Percentiles rank a stretch among this genome's conserved stretches.
Evolutionary conservation across 345 rosid genomes (phyloP).

Genomic region (Conringia planisiliqua): DNA sequence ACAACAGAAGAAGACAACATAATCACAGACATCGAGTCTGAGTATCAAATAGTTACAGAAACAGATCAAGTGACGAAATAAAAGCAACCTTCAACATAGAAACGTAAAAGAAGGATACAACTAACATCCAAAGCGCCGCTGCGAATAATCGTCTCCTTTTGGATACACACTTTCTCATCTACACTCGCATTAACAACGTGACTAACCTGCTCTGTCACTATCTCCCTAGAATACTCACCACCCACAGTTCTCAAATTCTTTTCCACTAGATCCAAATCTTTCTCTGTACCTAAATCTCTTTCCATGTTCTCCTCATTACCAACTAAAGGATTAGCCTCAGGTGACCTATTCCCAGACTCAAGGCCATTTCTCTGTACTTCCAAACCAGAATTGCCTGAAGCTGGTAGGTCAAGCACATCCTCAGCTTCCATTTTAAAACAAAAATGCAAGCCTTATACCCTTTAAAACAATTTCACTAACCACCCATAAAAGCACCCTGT

Average conservation of each 20-base stretch:
- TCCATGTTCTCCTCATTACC: conserved; percentile 7
- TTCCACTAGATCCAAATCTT: conserved; percentile 29
- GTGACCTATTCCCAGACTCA: conserved; percentile 34
- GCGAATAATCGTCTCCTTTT: conserved; percentile 29
- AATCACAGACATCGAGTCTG: conserved; percentile 5
- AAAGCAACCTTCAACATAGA: conserved; percentile 9
- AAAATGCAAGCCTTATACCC: neutral
- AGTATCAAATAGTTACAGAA: neutral
- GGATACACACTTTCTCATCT: conserved; percentile 30
- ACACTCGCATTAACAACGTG: conserved; percentile 35
- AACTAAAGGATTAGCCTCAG: conserved; percentile 34
- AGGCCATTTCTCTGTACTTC: conserved; percentile 37
- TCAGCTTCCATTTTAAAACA: conserved; percentile 47
- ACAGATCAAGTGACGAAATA: neutral
- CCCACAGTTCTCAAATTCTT: conserved; percentile 32
- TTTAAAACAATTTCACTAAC: conserved; percentile 6
- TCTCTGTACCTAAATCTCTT: conserved; percentile 15
- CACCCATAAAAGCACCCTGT: conserved; percentile 24
- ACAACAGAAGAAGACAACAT: conserved; percentile 12
- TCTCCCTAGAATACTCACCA: too few relatives aligned
- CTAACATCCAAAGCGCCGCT: conserved; percentile 38
- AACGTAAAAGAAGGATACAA: conserved; percentile 55
- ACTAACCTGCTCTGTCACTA: conserved; percentile 35
- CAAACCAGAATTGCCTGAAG: conserved; percentile 32
- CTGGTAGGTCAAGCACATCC: conserved; percentile 29